A percentile compares a stretch with the other conserved stretches of the same genome.
Conservation (phyloP, 148 eudicot genomes). For the Beta vulgaris region DNA sequence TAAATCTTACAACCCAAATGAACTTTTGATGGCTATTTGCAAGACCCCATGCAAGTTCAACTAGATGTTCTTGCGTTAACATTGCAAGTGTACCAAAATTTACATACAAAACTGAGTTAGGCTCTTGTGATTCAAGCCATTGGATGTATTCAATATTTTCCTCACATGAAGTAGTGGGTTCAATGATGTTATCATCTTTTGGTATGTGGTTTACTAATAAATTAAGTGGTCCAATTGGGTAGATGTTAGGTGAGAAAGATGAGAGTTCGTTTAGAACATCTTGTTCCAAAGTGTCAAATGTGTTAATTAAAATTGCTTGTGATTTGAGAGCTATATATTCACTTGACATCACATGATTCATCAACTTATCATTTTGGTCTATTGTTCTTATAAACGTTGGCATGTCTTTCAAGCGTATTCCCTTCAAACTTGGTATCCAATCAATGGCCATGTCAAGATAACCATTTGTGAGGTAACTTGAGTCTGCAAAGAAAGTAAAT, state of each 20-base stretch:
- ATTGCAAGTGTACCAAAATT: slow-evolving; percentile 10
- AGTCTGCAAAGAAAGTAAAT: not conserved
- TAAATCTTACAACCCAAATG: slow-evolving; percentile 22
- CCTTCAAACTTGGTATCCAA: slow-evolving; percentile 17
- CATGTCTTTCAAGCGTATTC: slow-evolving; percentile 17
- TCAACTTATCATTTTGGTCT: not conserved
- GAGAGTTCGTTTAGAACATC: slow-evolving; percentile 8
- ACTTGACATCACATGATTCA: not conserved
- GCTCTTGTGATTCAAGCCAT: slow-evolving; percentile 26
- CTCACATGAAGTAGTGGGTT: not conserved
- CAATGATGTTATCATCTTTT: not conserved
- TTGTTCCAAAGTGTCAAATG: slow-evolving; percentile 12
- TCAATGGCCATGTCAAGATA: slow-evolving; percentile 8
- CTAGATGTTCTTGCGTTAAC: not conserved
- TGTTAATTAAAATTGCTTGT: slow-evolving; percentile 9
- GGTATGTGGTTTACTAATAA: not conserved
- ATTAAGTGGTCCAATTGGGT: slow-evolving; percentile 21
- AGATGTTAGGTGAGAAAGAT: slow-evolving; percentile 7
- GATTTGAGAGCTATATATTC: slow-evolving; percentile 1
- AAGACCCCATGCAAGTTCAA: slow-evolving; percentile 20
- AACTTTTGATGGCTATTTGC: slow-evolving; percentile 16
- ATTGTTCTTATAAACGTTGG: slow-evolving; percentile 9
- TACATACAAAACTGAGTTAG: slow-evolving; percentile 14
- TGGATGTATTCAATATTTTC: not conserved
- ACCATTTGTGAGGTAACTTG: slow-evolving; percentile 14